Percentiles rank a stretch among this genome's conserved stretches.
Evolutionary conservation across 1,139 yeast genomes (phyloP).

Genomic region (Zygosaccharomyces pseudobailii): DNA sequence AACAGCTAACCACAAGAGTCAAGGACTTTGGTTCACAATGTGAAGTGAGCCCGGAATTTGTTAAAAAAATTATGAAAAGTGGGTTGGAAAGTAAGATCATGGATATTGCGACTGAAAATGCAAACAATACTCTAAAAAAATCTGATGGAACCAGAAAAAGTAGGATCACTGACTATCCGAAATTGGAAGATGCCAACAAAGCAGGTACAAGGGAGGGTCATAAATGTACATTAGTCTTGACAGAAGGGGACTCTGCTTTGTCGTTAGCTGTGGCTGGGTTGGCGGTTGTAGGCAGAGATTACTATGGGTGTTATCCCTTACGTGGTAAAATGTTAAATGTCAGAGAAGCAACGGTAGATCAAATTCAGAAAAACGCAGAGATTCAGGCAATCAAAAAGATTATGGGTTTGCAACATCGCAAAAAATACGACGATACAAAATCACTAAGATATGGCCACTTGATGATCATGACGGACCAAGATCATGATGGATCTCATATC

Average conservation of each 20-base stretch:
- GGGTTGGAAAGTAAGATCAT: constrained; percentile 78
- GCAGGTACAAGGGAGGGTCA: constrained; percentile 94
- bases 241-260: constrained; percentile 97
- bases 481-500: constrained; percentile 98
- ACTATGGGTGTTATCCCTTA: constrained; percentile 92
- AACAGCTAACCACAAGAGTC: constrained; percentile 84
- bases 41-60: constrained; percentile 67
- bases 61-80: constrained; percentile 68
- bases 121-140: constrained; percentile 80
- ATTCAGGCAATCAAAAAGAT: constrained; percentile 94
- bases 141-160: constrained; percentile 85
- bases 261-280: constrained; percentile 91
- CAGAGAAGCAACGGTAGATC: constrained; percentile 93
- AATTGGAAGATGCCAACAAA: constrained; percentile 91
- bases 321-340: constrained; percentile 94
- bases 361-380: constrained; percentile 86
- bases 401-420: constrained; percentile 92
- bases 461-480: constrained; percentile 99
- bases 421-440: constrained; percentile 67
- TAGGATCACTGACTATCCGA: constrained; percentile 84
- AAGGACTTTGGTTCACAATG: constrained; percentile 84
- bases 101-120: constrained; percentile 81
- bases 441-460: constrained; percentile 90
- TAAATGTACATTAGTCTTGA: constrained; percentile 85
- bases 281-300: constrained; percentile 92